phyloP scores from a whole-genome alignment of 75 land plant species.

The Sequoia sempervirens region DNA sequence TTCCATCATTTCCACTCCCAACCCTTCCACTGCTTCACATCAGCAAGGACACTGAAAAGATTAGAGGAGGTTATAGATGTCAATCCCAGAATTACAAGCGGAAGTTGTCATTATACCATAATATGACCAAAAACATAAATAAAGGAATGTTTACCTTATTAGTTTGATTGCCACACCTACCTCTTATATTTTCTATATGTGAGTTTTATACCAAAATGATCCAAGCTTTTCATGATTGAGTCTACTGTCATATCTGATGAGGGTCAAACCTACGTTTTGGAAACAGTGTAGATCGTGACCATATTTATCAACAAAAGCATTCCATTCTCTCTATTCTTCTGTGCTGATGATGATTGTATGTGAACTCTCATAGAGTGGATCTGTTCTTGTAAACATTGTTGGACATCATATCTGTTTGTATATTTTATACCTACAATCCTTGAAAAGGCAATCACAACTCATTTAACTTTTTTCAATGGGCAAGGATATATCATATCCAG shows the following conservation, averaged over 20 bases:
- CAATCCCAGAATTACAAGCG: background rate
- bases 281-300: background rate
- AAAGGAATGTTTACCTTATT: background rate
- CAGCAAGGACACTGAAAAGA: background rate
- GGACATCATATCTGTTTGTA: background rate
- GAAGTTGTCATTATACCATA: background rate
- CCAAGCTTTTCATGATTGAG: background rate
- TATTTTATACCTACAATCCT: background rate
- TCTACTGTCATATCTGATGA: background rate
- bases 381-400: background rate
- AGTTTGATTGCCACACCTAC: background rate
- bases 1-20: background rate
- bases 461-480: background rate
- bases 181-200: background rate
- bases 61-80: background rate
- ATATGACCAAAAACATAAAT: too few relatives aligned
- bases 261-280: background rate
- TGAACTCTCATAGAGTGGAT: background rate
- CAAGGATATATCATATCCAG: background rate
- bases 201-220: background rate
- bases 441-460: background rate
- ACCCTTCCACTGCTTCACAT: background rate
- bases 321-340: background rate
- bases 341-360: background rate
- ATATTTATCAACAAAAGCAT: background rate